Evolutionary conservation across 2,329 filamentous ascomycete species (phyloP), one percentile per base, ranked within the genome.

Genomic region (Colletotrichum salicis): DNA sequence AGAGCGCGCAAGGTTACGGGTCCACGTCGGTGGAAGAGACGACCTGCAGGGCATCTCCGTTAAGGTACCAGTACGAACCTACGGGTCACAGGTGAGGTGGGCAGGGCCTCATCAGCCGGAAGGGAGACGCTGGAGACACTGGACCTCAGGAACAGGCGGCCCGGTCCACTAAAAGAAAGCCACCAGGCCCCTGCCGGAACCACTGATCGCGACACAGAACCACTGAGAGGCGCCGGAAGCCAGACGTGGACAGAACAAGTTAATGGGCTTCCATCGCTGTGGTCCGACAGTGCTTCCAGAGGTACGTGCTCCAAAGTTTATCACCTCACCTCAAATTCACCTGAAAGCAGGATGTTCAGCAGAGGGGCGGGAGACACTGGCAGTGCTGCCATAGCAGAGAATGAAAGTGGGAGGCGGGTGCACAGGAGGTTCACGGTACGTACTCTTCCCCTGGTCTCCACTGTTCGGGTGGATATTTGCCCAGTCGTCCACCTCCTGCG

Each of bases 111-210:
- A 48, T 22, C 35, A 33, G 19, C 41, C 59, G 41, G 27, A 19
- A 61, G 59, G 59, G 59, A 61, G 58, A 48, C 41, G 19, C 41
- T 48, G 59, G 59, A 51, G 58, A 48, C 41, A 48, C 41, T 35
- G 48, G 64, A 55, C 48, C 58, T 41, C 68, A 71, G 57, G 68
- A 68, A 52, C 68, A 67, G 64, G 64, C 41, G 41, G 37, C n/a
- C 11, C 27, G 41, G 59, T 33, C 59, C 27, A 61, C 59, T 61
- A 31, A 51, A 51, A n/a, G 19, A 33, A 51, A 33, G 59, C 59
- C 57, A 60, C 57, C 33, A 45, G 57, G 37, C 35, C 57, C 35
- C 35, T 11, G 57, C 10, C 22, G 24, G 56, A 27, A 59, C 56
- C 56, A 37, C 55, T 10, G 33, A 24, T 13, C 6, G 24, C 52